Conservation (phyloP, 1,284 basidiomycete genomes). For the Irpex sp. region DNA sequence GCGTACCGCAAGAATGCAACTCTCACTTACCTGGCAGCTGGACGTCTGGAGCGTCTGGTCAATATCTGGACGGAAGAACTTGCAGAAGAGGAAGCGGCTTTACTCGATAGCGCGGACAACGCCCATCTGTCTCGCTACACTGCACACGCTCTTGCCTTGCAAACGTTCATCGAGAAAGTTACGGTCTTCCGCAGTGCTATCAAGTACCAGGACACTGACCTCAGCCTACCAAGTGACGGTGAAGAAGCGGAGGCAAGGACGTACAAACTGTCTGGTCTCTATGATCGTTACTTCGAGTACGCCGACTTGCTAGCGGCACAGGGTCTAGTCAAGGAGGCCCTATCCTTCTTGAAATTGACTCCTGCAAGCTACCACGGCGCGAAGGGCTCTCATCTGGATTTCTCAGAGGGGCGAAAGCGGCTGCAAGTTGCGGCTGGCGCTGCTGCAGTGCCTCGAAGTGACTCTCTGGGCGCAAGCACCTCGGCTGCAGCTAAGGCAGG, state of each 20-base stretch:
- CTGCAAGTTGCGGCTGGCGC: constrained; percentile 47
- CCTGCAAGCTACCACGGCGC: constrained; percentile 77
- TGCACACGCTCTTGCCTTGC: constrained; percentile 85
- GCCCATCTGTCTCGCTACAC: constrained; percentile 67
- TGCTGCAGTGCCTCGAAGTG: constrained; percentile 28
- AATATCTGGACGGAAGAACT: constrained; percentile 94
- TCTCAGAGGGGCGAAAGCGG: constrained; percentile 63
- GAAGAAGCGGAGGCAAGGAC: constrained; percentile 51
- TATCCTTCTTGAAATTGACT: constrained; percentile 77
- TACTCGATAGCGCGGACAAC: constrained; percentile 42
- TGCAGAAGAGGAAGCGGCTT: constrained; percentile 74
- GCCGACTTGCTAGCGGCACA: constrained; percentile 90
- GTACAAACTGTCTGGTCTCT: constrained; percentile 84
- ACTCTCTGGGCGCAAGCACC: constrained; percentile 28
- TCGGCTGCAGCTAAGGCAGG: constrained; percentile 19
- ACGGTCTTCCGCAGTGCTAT: constrained; percentile 91
- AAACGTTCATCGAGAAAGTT: constrained; percentile 97
- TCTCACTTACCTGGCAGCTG: constrained; percentile 89
- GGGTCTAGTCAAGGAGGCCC: constrained; percentile 83
- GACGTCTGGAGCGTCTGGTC: constrained; percentile 85
- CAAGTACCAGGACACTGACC: constrained; percentile 82
- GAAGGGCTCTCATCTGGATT: constrained; percentile 45
- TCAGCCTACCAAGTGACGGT: constrained; percentile 35
- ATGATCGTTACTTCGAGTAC: constrained; percentile 95
- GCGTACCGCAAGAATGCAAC: constrained; percentile 87